Percentiles rank a stretch among this genome's conserved stretches.
Conservation (phyloP, 2,329 filamentous ascomycete genomes). For the Trichophaea hybrida region DNA sequence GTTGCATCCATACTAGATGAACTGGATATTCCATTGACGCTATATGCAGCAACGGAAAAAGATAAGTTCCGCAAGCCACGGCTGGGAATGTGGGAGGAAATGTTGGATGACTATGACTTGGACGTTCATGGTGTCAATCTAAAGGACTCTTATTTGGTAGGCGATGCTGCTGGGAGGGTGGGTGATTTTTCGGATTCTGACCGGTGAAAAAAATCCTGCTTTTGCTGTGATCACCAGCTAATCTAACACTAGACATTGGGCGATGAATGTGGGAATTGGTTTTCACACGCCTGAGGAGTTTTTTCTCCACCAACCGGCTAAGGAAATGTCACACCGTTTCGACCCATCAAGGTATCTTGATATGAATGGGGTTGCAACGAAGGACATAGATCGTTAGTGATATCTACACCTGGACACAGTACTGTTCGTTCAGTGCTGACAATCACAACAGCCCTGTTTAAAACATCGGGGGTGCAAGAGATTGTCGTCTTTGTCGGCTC, state of each 20-base stretch:
- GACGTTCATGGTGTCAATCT: conserved; percentile 50
- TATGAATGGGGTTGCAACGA: neutral
- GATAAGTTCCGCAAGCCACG: conserved; percentile 80
- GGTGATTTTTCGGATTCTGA: conserved; percentile 25
- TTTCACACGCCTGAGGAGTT: conserved; percentile 88
- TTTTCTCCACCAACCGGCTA: conserved; percentile 54
- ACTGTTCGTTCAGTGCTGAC: neutral
- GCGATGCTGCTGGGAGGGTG: conserved; percentile 58
- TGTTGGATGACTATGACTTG: conserved; percentile 45
- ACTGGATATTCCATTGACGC: conserved; percentile 58
- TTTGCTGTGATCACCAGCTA: conserved; percentile 1
- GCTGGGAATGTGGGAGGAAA: conserved; percentile 70
- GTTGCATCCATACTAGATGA: conserved; percentile 52
- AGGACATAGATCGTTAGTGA: neutral
- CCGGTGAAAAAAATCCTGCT: conserved; percentile 8
- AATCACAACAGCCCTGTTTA: conserved; percentile 22
- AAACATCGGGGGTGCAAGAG: conserved; percentile 52
- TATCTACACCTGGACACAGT: neutral
- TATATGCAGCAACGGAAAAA: conserved; percentile 76
- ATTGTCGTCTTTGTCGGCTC: conserved; percentile 77
- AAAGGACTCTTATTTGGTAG: conserved; percentile 64
- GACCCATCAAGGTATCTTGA: conserved; percentile 47
- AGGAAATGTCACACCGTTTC: conserved; percentile 55
- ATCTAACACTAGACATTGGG: conserved; percentile 51
- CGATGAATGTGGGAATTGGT: conserved; percentile 63